phyloP scores from a whole-genome alignment of 768 basidiomycete genomes.

The Boletus rex-veris region DNA sequence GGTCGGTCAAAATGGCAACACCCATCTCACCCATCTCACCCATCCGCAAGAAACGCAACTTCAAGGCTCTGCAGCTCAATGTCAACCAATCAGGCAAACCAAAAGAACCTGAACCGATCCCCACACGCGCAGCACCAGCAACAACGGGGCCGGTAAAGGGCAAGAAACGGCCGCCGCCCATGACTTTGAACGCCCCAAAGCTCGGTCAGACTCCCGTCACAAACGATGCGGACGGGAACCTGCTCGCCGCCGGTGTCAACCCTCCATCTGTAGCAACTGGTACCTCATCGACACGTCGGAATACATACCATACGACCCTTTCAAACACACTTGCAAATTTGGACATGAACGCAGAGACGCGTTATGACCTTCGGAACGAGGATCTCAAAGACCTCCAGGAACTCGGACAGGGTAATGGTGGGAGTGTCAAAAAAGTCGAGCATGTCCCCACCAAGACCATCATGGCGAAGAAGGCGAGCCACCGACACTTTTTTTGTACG shows the following conservation, averaged over 20 bases:
- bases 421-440: conserved; percentile 94
- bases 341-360: conserved; percentile 82
- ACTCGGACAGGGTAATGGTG: conserved; percentile 94
- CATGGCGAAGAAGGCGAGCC: conserved; percentile 95
- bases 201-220: conserved; percentile 38
- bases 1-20: conserved; percentile 35
- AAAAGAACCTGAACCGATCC: conserved; percentile 40
- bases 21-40: conserved; percentile 41
- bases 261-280: conserved; percentile 52
- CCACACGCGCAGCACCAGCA: conserved; percentile 46
- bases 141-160: conserved; percentile 38
- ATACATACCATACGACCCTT: conserved; percentile 75
- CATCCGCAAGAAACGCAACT: conserved; percentile 89
- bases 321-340: conserved; percentile 83
- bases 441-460: conserved; percentile 86
- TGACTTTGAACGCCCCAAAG: conserved; percentile 74
- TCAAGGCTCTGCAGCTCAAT: conserved; percentile 79
- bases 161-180: conserved; percentile 80
- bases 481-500: background rate
- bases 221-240: conserved; percentile 36
- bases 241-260: conserved; percentile 46
- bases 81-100: conserved; percentile 44
- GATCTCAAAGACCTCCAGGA: conserved; percentile 90
- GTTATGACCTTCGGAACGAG: conserved; percentile 80
- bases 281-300: conserved; percentile 53